phyloP scores from a whole-genome alignment of 2,329 filamentous ascomycete species.

The Calonectria fujianensis region DNA sequence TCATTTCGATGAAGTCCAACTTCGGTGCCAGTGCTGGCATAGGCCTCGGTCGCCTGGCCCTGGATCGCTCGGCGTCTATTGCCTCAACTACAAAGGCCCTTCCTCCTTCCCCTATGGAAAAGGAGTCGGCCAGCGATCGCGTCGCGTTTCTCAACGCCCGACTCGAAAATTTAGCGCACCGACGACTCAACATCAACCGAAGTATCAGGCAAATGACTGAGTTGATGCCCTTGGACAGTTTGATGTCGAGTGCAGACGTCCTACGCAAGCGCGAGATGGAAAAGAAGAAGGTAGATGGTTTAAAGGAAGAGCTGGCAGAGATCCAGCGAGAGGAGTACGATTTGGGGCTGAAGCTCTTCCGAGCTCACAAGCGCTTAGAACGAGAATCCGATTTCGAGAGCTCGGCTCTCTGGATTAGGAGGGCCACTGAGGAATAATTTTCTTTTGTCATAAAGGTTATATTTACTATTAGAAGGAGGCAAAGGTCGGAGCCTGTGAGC shows the following conservation, averaged over 20 bases:
- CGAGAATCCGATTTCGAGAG: constrained; percentile 79
- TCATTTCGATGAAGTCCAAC: constrained; percentile 56
- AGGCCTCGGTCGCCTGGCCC: constrained; percentile 1
- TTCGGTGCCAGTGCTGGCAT: constrained; percentile 31
- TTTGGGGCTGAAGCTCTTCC: constrained; percentile 82
- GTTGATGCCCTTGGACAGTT: constrained; percentile 82
- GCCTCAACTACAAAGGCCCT: constrained; percentile 74
- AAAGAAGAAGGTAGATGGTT: constrained; percentile 79
- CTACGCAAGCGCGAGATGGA: constrained; percentile 72
- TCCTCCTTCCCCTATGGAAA: constrained; percentile 77
- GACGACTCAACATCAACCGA: constrained; percentile 81
- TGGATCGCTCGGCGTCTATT: constrained; percentile 57
- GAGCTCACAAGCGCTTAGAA: constrained; percentile 85
- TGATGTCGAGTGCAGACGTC: constrained; percentile 80
- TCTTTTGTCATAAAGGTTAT: constrained; percentile 26
- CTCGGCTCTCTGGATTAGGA: constrained; percentile 84
- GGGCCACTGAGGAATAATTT: constrained; percentile 77
- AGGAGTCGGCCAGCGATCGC: constrained; percentile 74
- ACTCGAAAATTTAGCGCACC: constrained; percentile 78
- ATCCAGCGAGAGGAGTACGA: constrained; percentile 87
- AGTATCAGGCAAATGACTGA: constrained; percentile 87
- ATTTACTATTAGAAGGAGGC: constrained; percentile 32
- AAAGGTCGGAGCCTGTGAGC: constrained; percentile 28
- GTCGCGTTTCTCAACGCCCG: constrained; percentile 80
- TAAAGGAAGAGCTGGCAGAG: constrained; percentile 81